A percentile compares a stretch with the other conserved stretches of the same genome.
These are phyloP conservation scores for Nitzschia palea DNA, from an alignment of 108 stramenopile species.

Conservation along the genomic window DNA sequence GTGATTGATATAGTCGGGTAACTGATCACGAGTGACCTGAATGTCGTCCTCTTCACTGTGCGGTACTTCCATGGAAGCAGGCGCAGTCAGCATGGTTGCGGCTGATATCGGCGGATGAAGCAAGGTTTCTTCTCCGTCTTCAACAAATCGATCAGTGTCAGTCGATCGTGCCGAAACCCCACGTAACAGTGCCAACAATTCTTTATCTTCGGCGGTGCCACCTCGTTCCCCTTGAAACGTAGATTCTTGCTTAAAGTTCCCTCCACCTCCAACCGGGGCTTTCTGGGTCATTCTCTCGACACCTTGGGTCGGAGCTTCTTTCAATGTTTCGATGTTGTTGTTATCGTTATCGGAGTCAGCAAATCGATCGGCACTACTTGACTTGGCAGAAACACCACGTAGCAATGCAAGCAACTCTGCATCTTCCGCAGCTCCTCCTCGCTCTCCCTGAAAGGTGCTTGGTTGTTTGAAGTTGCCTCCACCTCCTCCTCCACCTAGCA, in stretches of 20 bases:
- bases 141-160: conserved; percentile 45
- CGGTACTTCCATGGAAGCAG: conserved; percentile 4
- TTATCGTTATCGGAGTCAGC: no score
- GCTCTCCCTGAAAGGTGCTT: conserved; percentile 50
- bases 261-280: conserved; percentile 5
- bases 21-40: conserved; percentile 51
- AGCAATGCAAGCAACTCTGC: conserved; percentile 69
- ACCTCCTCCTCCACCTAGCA: no score
- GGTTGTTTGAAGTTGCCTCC: conserved; percentile 32
- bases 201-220: conserved; percentile 77
- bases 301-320: background rate
- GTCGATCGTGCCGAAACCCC: conserved; percentile 62
- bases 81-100: background rate
- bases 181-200: conserved; percentile 59
- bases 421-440: conserved; percentile 67
- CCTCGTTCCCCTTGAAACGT: conserved; percentile 75
- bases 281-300: background rate
- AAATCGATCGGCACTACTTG: conserved; percentile 44
- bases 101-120: background rate
- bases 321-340: no score
- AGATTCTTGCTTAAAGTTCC: conserved; percentile 35
- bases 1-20: conserved; percentile 44
- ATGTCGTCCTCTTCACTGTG: conserved; percentile 27
- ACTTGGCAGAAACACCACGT: conserved; percentile 60
- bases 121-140: background rate